A percentile compares a stretch with the other conserved stretches of the same genome.
phyloP scores from a whole-genome alignment of 306 rosid species.

The Heteromeles arbutifolia region DNA sequence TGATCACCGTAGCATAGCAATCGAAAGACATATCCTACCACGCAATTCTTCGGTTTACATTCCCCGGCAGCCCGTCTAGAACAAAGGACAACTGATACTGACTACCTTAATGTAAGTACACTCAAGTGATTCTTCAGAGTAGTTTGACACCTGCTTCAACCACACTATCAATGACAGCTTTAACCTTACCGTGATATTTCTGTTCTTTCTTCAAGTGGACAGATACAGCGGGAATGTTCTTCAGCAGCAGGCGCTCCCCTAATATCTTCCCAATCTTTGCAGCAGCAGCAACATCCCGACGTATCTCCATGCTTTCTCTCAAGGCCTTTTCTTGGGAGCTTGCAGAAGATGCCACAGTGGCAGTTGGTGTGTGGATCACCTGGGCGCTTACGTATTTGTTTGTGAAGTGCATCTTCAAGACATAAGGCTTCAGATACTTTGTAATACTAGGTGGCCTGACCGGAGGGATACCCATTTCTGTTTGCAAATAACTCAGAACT shows the following conservation, averaged over 20 bases:
- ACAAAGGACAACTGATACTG: neutral
- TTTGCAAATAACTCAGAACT: conserved; percentile 1
- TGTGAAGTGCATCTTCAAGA: conserved; percentile 82
- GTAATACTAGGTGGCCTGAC: conserved; percentile 50
- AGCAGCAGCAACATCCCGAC: conserved; percentile 83
- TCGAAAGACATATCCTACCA: neutral
- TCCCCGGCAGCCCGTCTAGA: neutral
- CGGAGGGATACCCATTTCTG: conserved; percentile 72
- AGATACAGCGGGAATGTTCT: conserved; percentile 68
- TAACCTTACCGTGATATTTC: conserved; percentile 87
- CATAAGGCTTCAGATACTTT: conserved; percentile 72
- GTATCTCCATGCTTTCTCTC: conserved; percentile 53
- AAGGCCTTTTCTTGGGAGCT: conserved; percentile 76
- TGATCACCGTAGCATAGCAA: neutral
- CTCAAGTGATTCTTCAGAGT: conserved; percentile 19
- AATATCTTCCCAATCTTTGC: conserved; percentile 76
- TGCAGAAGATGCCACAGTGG: conserved; percentile 74
- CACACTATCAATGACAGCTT: conserved; percentile 73
- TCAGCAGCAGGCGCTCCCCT: conserved; percentile 65
- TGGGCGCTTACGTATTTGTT: conserved; percentile 73
- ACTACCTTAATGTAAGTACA: neutral
- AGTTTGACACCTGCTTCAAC: conserved; percentile 66
- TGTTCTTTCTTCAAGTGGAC: conserved; percentile 86
- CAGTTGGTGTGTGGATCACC: conserved; percentile 77
- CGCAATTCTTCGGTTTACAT: neutral